Evolutionary conservation across 2,329 filamentous ascomycete species (phyloP).

Genomic region (Raffaelea albimanens): DNA sequence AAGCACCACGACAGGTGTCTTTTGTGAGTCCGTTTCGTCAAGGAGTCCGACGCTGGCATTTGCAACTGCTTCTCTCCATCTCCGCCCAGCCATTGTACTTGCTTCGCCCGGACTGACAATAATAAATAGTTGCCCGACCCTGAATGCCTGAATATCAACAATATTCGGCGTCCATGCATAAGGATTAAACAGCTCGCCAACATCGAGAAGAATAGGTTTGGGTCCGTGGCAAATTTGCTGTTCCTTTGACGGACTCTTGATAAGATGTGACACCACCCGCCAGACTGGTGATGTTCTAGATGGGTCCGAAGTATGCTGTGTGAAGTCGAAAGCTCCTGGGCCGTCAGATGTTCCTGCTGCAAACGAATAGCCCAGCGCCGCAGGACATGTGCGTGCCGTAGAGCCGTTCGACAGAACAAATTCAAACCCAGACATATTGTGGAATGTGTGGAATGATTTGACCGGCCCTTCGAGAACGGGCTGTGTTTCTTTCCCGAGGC

Average conservation of each 20-base stretch:
- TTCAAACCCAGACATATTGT: constrained; percentile 66
- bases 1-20: constrained; percentile 59
- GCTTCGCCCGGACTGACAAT: constrained; percentile 81
- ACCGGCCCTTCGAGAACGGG: constrained; percentile 56
- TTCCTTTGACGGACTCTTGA: constrained; percentile 58
- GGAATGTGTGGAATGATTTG: constrained; percentile 76
- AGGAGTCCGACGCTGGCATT: constrained; percentile 31
- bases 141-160: constrained; percentile 78
- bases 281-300: constrained; percentile 68
- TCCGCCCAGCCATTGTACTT: constrained; percentile 82
- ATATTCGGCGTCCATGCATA: constrained; percentile 87
- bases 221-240: constrained; percentile 69
- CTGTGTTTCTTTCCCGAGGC: too few relatives aligned
- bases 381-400: constrained; percentile 66
- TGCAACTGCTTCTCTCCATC: constrained; percentile 68
- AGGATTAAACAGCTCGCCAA: constrained; percentile 63
- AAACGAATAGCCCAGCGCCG: constrained; percentile 84
- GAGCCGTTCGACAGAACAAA: constrained; percentile 66
- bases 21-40: constrained; percentile 22
- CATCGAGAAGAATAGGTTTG: constrained; percentile 79
- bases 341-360: constrained; percentile 89
- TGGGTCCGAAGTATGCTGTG: constrained; percentile 64
- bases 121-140: constrained; percentile 76
- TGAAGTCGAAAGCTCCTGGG: constrained; percentile 86
- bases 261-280: constrained; percentile 59